phyloP scores from a whole-genome alignment of 2,329 filamentous ascomycete genomes.

The Colletotrichum noveboracense region DNA sequence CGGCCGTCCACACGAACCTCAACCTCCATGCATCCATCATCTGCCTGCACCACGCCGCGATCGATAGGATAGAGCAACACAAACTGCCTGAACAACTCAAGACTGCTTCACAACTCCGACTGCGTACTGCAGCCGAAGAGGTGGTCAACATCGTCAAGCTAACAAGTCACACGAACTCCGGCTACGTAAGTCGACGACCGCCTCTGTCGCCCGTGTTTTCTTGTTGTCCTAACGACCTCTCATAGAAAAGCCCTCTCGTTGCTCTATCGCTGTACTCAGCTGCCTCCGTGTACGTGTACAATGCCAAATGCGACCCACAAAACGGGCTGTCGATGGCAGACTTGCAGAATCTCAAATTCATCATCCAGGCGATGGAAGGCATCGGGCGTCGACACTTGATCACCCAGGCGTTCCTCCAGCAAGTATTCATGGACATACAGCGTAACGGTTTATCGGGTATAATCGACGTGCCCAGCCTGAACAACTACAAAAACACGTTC shows the following conservation, averaged over 20 bases:
- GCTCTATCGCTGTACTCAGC: slow-evolving; percentile 87
- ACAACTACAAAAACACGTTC: slow-evolving; percentile 35
- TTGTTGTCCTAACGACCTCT: not conserved
- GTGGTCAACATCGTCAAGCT: slow-evolving; percentile 84
- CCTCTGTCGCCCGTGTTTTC: not conserved
- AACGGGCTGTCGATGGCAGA: slow-evolving; percentile 58
- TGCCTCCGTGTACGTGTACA: slow-evolving; percentile 81
- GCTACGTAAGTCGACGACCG: slow-evolving; percentile 58
- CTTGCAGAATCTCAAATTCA: slow-evolving; percentile 68
- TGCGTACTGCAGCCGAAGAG: slow-evolving; percentile 82
- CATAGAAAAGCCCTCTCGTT: slow-evolving; percentile 76
- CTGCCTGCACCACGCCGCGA: slow-evolving; percentile 86
- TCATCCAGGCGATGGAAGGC: slow-evolving; percentile 79
- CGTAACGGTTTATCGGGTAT: slow-evolving; percentile 44
- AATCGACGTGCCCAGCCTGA: slow-evolving; percentile 40
- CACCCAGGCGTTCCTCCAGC: slow-evolving; percentile 83
- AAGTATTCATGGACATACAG: slow-evolving; percentile 83
- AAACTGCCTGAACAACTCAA: slow-evolving; percentile 68
- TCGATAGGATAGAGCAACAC: slow-evolving; percentile 81
- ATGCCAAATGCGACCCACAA: slow-evolving; percentile 70
- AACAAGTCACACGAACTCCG: slow-evolving; percentile 72
- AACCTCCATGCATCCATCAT: slow-evolving; percentile 88
- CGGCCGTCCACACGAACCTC: slow-evolving; percentile 84
- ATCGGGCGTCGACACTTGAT: slow-evolving; percentile 77
- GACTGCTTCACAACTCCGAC: slow-evolving; percentile 73